Conservation (phyloP, 2,329 filamentous ascomycete species). For the Aspergillus glaucus region DNA sequence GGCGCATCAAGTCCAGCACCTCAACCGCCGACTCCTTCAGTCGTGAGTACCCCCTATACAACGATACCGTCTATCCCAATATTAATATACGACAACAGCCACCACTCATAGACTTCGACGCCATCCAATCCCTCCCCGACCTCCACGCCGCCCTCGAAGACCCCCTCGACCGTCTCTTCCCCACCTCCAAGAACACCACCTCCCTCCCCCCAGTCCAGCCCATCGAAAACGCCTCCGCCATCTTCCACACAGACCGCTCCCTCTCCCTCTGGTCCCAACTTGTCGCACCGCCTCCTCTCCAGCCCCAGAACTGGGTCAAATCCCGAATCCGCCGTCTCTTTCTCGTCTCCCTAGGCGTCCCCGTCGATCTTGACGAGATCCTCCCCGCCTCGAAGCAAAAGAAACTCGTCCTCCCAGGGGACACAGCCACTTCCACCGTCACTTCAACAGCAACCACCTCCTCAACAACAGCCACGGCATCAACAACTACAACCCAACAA, state of each 20-base stretch:
- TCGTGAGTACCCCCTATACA: slow-evolving; percentile 28
- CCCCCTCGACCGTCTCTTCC: slow-evolving; percentile 41
- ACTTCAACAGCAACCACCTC: slow-evolving; percentile 13
- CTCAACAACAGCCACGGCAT: slow-evolving; percentile 23
- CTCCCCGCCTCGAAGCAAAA: slow-evolving; percentile 96
- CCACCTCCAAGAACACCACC: slow-evolving; percentile 30
- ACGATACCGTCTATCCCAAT: neutral
- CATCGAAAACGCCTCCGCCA: slow-evolving; percentile 43
- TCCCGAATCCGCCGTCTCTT: slow-evolving; percentile 92
- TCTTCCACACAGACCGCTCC: slow-evolving; percentile 79
- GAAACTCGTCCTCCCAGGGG: slow-evolving; percentile 75
- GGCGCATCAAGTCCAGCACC: slow-evolving; percentile 9
- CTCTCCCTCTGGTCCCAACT: slow-evolving; percentile 94
- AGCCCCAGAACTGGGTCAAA: slow-evolving; percentile 96
- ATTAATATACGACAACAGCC: slow-evolving; percentile 18
- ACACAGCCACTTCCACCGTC: slow-evolving; percentile 14
- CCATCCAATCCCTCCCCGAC: slow-evolving; percentile 42
- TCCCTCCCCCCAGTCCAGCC: slow-evolving; percentile 33
- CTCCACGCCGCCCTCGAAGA: slow-evolving; percentile 33
- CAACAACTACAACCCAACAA: neutral
- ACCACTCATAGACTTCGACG: slow-evolving; percentile 48
- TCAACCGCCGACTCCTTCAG: slow-evolving; percentile 29
- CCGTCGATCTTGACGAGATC: slow-evolving; percentile 95
- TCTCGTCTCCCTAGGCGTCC: slow-evolving; percentile 89
- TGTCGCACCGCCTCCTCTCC: slow-evolving; percentile 85